Percentiles rank a stretch among this genome's conserved stretches.
These are phyloP conservation scores for Obba rivulosa DNA, from an alignment of 768 basidiomycete genomes.

Conservation along the genomic window DNA sequence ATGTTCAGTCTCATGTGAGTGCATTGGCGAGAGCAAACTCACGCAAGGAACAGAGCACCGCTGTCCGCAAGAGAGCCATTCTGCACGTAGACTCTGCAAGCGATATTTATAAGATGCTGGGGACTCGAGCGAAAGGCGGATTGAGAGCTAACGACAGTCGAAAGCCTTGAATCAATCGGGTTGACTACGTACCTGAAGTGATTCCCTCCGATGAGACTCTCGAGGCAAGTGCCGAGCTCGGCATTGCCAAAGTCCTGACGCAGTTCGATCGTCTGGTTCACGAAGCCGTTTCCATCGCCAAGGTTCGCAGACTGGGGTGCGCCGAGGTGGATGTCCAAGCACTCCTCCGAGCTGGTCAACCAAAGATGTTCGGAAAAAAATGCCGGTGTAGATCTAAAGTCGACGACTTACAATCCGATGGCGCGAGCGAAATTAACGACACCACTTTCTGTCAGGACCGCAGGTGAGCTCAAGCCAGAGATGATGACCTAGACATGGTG, in stretches of 20 bases:
- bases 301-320: conserved; percentile 37
- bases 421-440: conserved; percentile 54
- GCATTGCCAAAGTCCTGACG: conserved; percentile 37
- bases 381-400: not conserved
- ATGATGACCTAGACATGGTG: conserved; percentile 44
- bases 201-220: conserved; percentile 37
- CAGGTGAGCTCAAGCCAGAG: conserved; percentile 54
- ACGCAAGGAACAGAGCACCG: conserved; percentile 32
- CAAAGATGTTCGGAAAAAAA: not conserved
- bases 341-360: conserved; percentile 26
- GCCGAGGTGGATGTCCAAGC: conserved; percentile 29
- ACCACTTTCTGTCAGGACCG: conserved; percentile 51
- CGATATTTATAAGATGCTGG: not conserved
- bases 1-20: not conserved
- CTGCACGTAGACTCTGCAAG: conserved; percentile 23
- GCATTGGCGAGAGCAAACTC: conserved; percentile 6
- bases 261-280: conserved; percentile 39
- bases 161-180: not conserved
- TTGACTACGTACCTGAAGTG: conserved; percentile 34
- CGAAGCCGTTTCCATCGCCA: conserved; percentile 41
- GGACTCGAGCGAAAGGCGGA: too few species aligned
- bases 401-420: conserved; percentile 52
- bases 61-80: conserved; percentile 25
- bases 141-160: not conserved
- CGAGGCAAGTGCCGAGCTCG: conserved; percentile 36